Base-by-base conservation (phyloP, 129 eudicot species). In the Tagetes patula region DNA sequence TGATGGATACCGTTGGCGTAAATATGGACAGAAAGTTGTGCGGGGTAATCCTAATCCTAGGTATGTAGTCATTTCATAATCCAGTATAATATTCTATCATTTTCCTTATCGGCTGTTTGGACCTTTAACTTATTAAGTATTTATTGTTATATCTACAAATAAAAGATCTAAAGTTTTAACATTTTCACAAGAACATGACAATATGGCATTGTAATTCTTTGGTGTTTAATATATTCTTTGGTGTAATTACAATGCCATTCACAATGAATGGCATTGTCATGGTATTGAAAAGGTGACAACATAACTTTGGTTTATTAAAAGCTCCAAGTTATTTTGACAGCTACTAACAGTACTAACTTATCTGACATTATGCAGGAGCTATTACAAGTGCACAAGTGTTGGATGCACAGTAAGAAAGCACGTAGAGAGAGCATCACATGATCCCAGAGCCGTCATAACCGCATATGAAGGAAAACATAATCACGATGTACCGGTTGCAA, bases 11-110 rank as follows among this genome's bases (percentile, higher is more conserved):
- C 83, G 97, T 52, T 94, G 98, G 97, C 93, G 97, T 69, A 94
- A 94, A 68, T 94, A 94, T 85, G 98, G 98, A 50, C 98, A 94
- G 83, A 94, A 94, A 82, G 98, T 94, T 49, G 98, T 94, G 70
- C 84, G 98, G 55, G 98, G 98, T 55, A 94, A 94, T 77, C 97
- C 98, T 13, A 94, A 94, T 83, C 98, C 98, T 49, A 94, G 98
- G 98, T 90, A 81, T 75, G 81, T 80, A 68, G 76, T 38, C 39
- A 12, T 41, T 68, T 69, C 43, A 39, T 39, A n/a, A 46, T 69
- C 1, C 27, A 65, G 13, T 49, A 39, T 27, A 31, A 32, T 34
- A 55, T 20, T 70, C 49, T 12, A 48, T 69, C 54, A 20, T 27
- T n/a, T 13, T 64, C 5, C 31, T 11, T 31, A 5, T 10, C 45